A percentile compares a stretch with the other conserved stretches of the same genome.
Evolutionary conservation across 352 stramenopile species (phyloP).

Genomic region (Elongisporangium undulatum): DNA sequence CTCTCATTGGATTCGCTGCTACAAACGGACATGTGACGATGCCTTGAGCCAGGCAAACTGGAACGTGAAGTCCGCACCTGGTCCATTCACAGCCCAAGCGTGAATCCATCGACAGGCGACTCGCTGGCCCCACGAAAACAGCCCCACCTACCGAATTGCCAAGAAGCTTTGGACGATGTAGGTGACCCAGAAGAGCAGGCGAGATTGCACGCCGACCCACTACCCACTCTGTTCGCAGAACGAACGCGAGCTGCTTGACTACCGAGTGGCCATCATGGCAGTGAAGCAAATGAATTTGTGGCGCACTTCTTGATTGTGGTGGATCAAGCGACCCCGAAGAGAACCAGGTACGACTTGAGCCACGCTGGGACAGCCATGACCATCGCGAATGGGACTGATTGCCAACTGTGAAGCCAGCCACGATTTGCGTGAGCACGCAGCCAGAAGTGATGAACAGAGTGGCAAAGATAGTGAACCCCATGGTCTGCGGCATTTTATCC

Average conservation of each 20-base stretch:
- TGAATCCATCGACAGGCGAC: not conserved
- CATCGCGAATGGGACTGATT: slow-evolving; percentile 2
- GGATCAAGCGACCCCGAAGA: not conserved
- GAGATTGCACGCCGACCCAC: slow-evolving; percentile 24
- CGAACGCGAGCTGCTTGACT: slow-evolving; percentile 25
- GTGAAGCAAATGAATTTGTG: not conserved
- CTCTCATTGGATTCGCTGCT: too few species aligned
- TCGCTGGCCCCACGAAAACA: not conserved
- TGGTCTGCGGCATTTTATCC: not conserved
- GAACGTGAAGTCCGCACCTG: slow-evolving; percentile 20
- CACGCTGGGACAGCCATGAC: not conserved
- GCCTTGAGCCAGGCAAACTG: slow-evolving; percentile 15
- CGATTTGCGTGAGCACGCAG: too few species aligned
- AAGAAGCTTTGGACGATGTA: slow-evolving; percentile 26
- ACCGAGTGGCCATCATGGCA: slow-evolving; percentile 18
- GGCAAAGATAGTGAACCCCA: not conserved
- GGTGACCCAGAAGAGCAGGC: slow-evolving; percentile 24
- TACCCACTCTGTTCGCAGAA: slow-evolving; percentile 17
- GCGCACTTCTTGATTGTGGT: not conserved
- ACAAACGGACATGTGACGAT: too few species aligned
- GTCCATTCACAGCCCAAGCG: not conserved
- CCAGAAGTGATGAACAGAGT: too few species aligned
- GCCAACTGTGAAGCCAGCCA: not conserved
- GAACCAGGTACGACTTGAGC: not conserved
- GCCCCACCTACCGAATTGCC: not conserved